Base-by-base conservation (phyloP, 208 protist species). In the Crithidia thermophila region DNA sequence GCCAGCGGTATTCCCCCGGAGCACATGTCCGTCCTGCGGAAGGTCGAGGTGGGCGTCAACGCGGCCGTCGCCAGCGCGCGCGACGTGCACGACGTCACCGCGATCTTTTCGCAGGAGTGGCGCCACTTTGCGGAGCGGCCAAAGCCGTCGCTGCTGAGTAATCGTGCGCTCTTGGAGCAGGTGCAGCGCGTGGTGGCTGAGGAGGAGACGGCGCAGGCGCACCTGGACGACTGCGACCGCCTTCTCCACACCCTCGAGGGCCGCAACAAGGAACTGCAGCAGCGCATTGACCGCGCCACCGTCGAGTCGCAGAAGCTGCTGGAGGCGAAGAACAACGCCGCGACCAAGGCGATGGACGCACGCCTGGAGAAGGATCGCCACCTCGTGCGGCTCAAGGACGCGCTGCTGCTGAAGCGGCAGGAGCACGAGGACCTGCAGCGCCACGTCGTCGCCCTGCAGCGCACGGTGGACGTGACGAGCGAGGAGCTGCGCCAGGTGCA, bases 401-500 rank as follows among this genome's bases (percentile, higher is more conserved):
- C 81, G 13, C 77, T 87, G 14, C 53, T 67, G 11, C 25, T 88
- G 23, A 57, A 84, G 72, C 69, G 72, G 33, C 79, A 92, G 39
- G 82, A 90, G 66, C 79, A 90, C 46, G 90, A 95, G 10, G 90
- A 95, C 74, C 70, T 81, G 13, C 75, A 90, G 55, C 76, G 90
- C 7, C 90, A 90, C 75, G 45, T 90, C 16, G 60, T 56, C n/a
- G 83, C 85, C 5, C 75, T 90, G 51, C 82, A 90, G 61, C 81
- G 80, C 39, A 62, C 88, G 11, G 74, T 88, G 18, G 78, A 78
- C 21, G 72, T 75, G 4, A 75, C 83, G 4, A 77, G 82, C 21
- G 82, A 89, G 23, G 87, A 93, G 74, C 56, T 91, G 36, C 79
- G 81, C 13, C 71, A 87, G 69, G 37, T 87, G 45, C 79, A 80